A percentile compares a stretch with the other conserved stretches of the same genome.
These are phyloP conservation scores for Clausena lansium DNA, from an alignment of 345 rosid species.

Conservation along the genomic window DNA sequence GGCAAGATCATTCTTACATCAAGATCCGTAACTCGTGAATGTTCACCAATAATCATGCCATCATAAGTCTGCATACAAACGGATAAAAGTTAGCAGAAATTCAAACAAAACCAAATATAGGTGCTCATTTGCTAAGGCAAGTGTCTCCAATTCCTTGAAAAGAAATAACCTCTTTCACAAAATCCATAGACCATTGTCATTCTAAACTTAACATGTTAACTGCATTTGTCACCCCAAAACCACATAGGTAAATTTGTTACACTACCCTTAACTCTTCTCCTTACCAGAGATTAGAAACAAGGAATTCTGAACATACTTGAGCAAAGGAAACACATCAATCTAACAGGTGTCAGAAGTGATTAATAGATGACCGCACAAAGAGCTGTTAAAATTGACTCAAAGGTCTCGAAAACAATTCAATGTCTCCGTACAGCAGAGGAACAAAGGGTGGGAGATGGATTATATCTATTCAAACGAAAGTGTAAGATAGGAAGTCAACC, in stretches of 20 bases:
- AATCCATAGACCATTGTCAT: neutral
- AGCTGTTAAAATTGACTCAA: neutral
- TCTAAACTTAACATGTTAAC: neutral
- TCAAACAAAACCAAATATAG: neutral
- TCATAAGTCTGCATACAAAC: constrained; percentile 74
- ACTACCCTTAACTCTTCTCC: neutral
- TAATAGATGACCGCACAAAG: too few species aligned
- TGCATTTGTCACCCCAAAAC: neutral
- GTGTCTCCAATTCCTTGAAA: neutral
- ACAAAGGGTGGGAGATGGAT: neutral
- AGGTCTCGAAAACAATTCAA: neutral
- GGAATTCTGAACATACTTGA: neutral
- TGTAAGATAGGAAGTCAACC: neutral
- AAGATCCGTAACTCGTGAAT: constrained; percentile 91
- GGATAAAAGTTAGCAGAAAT: constrained; percentile 16
- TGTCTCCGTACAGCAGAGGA: neutral
- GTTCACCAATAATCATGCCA: constrained; percentile 98
- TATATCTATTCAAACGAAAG: neutral
- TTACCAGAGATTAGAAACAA: neutral
- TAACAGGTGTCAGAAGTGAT: neutral
- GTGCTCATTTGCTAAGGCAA: neutral
- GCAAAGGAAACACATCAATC: neutral
- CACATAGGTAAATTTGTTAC: neutral
- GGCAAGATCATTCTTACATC: constrained; percentile 61
- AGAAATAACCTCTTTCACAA: neutral